Conservation (phyloP, 768 basidiomycete species). For the Lactarius sp. region DNA sequence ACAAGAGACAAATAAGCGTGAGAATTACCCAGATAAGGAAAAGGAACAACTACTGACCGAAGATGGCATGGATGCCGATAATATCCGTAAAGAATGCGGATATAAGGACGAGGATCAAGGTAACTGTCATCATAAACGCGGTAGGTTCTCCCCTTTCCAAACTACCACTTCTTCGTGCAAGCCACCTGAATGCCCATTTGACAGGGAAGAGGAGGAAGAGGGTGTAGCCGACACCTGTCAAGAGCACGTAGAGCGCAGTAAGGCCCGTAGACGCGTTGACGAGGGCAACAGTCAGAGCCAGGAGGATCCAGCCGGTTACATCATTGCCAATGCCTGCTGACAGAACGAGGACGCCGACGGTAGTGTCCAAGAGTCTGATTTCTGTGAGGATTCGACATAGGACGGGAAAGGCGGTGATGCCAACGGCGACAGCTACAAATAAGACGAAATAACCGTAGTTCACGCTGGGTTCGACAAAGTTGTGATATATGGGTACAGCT, state of each 20-base stretch:
- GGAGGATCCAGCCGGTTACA: conserved; percentile 71
- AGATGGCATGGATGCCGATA: conserved; percentile 73
- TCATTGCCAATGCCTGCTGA: conserved; percentile 74
- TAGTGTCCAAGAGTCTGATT: conserved; percentile 74
- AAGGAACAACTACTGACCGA: conserved; percentile 37
- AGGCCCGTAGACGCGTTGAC: conserved; percentile 72
- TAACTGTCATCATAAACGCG: conserved; percentile 71
- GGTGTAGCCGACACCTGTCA: conserved; percentile 61
- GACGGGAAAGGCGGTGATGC: conserved; percentile 80
- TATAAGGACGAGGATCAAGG: conserved; percentile 64
- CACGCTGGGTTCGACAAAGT: conserved; percentile 54
- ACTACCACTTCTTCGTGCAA: conserved; percentile 62
- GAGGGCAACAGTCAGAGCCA: conserved; percentile 79
- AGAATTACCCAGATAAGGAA: conserved; percentile 3
- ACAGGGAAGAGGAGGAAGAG: conserved; percentile 64
- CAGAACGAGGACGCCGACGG: conserved; percentile 78
- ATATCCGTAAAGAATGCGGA: conserved; percentile 85
- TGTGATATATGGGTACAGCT: conserved; percentile 67
- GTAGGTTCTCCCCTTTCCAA: conserved; percentile 71
- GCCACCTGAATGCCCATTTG: conserved; percentile 59
- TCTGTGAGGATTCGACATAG: conserved; percentile 83
- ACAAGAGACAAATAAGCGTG: conserved; percentile 24
- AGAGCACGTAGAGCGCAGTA: conserved; percentile 73
- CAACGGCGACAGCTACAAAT: conserved; percentile 78
- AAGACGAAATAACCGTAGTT: conserved; percentile 80